A percentile compares a stretch with the other conserved stretches of the same genome.
Conservation (phyloP, 1,139 yeast genomes). For the Suhomyces terraborum region DNA sequence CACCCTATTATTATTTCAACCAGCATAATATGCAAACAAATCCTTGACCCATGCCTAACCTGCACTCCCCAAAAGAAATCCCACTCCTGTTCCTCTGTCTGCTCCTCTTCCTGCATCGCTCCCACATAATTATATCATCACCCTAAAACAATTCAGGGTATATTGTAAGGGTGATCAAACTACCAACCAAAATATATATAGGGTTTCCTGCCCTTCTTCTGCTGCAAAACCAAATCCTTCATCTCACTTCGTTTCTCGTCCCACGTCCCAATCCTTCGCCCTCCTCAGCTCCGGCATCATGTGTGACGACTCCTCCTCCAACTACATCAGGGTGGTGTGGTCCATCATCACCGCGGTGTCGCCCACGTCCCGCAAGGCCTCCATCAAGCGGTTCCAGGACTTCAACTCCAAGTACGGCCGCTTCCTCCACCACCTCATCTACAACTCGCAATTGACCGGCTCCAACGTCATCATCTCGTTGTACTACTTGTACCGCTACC, state of each 20-base stretch:
- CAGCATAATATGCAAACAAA: constrained; percentile 5
- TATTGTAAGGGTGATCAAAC: constrained; percentile 7
- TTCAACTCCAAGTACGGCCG: constrained; percentile 24
- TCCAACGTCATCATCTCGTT: constrained; percentile 36
- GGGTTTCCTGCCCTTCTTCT: constrained; percentile 2
- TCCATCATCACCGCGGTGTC: constrained; percentile 12
- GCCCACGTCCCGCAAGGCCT: constrained; percentile 3
- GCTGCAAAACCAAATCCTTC: not conserved
- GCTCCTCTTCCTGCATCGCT: too few species aligned
- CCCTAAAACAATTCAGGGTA: constrained; percentile 6
- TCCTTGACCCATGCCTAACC: constrained; percentile 7
- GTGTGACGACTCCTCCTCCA: constrained; percentile 9
- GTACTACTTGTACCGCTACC: constrained; percentile 34
- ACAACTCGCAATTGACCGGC: constrained; percentile 32
- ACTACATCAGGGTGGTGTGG: constrained; percentile 19
- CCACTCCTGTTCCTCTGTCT: too few species aligned
- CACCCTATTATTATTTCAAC: constrained; percentile 7
- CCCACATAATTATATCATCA: constrained; percentile 11
- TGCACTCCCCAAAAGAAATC: constrained; percentile 12
- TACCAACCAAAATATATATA: constrained; percentile 8
- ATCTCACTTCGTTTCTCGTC: too few species aligned
- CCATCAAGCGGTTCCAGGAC: constrained; percentile 11
- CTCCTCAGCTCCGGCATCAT: constrained; percentile 1
- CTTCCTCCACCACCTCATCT: constrained; percentile 25
- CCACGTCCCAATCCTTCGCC: not conserved